Base-by-base conservation (phyloP, 805 yeast species). In the Gaillardinia entomophila region DNA sequence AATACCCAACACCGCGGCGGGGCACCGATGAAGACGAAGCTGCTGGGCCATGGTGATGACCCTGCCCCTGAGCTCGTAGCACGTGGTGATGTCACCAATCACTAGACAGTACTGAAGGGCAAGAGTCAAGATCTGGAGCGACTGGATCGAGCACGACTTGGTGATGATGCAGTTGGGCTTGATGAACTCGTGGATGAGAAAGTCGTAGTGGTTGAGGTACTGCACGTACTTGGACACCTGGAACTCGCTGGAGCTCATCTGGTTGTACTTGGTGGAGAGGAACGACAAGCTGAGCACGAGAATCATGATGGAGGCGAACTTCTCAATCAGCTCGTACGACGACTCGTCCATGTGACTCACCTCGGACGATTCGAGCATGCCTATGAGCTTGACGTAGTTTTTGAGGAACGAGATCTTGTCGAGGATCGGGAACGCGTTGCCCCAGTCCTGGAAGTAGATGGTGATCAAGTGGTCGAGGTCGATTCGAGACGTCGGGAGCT, bases 41-140 rank as follows among this genome's bases (percentile, higher is more conserved):
- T 87, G 92, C 46, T 85, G 94, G 4, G 89, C 80, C 89, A 85
- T 82, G 17, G 87, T 79, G 10, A 82, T 75, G 6, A 82, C 79
- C 43, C 78, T 68, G 27, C 90, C 89, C 37, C 95, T 68, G 26
- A 83, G 66, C 33, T 80, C 82, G 60, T 86, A 87, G 38, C 87
- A 70, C 1, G 86, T 78, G 6, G 78, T 69, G 27, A 79, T 72
- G 52, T 83, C 88, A 13, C 95, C 94, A 4, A 74, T 73, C 24
- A 79, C 78, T 24, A 83, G 59, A 49, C 84, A 79, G 49, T 83
- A 84, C 36, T 82, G 74, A 16, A 83, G 60, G 3, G 89, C 78
- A 38, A 88, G 61, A 0, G 85, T 60, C 19, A 83, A 58, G 24
- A 83, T 74, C 48, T 85, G 92, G 26, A 86, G 57, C 0, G 87